These are phyloP conservation scores for Zygotorulaspora florentina DNA, from an alignment of 805 yeast species.

Conservation along the genomic window DNA sequence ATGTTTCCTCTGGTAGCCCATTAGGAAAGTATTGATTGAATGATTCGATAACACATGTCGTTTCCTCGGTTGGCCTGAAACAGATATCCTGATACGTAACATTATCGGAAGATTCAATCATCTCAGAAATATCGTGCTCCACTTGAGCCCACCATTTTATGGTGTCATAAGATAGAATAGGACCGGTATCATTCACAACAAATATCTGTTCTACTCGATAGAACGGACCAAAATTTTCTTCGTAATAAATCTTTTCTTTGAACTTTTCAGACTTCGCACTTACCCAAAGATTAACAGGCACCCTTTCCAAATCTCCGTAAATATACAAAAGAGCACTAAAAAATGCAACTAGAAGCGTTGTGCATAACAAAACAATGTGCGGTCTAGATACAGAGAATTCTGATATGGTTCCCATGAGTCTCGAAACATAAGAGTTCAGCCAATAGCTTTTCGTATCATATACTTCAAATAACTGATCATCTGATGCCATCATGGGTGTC, in stretches of 20 bases:
- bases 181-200: slow-evolving; percentile 62
- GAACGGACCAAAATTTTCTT: slow-evolving; percentile 84
- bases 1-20: slow-evolving; percentile 40
- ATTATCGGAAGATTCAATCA: slow-evolving; percentile 31
- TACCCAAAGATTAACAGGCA: slow-evolving; percentile 89
- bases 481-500: slow-evolving; percentile 13
- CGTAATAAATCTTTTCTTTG: slow-evolving; percentile 64
- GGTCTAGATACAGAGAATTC: slow-evolving; percentile 61
- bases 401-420: slow-evolving; percentile 50
- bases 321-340: slow-evolving; percentile 39
- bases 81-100: slow-evolving; percentile 61
- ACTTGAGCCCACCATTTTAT: slow-evolving; percentile 87
- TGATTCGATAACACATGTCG: slow-evolving; percentile 76
- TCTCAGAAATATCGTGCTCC: slow-evolving; percentile 50
- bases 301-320: slow-evolving; percentile 59
- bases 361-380: slow-evolving; percentile 42
- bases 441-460: slow-evolving; percentile 19
- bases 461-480: slow-evolving; percentile 18
- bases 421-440: slow-evolving; percentile 17
- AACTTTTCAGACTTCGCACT: slow-evolving; percentile 69
- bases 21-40: slow-evolving; percentile 85
- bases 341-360: slow-evolving; percentile 34
- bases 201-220: slow-evolving; percentile 84
- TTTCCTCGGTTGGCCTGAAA: slow-evolving; percentile 73
- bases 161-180: slow-evolving; percentile 64